Evolutionary conservation across 1,139 yeast species (phyloP), one percentile per base, ranked within the genome.

Genomic region (Magnusiomyces fungicola): DNA sequence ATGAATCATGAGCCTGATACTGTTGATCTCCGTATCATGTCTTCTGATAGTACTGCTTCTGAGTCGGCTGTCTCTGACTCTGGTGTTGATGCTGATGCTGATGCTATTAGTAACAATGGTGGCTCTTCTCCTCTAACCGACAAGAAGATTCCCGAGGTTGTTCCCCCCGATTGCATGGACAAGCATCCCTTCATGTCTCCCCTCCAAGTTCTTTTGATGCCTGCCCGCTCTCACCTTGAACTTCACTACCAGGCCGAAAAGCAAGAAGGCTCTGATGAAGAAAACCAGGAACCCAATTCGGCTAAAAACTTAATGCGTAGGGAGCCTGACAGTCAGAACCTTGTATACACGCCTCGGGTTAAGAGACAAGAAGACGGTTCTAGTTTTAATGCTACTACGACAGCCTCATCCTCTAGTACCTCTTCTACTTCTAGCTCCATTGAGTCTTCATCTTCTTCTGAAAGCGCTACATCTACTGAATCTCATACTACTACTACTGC

Each of bases 311-410:
- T n/a, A n/a, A n/a, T n/a, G n/a, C n/a, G n/a, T n/a, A n/a, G n/a
- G n/a, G n/a, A n/a, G n/a, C n/a, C 29, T 23, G 42, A 14, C 10
- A 5, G n/a, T n/a, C 43, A 23, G 16, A 24, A 39, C n/a, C 6
- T 24, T 21, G 14, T 34, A 7, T 5, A 18, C 14, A 5, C n/a
- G 4, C 38, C 38, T 18, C 38, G 10, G 3, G 43, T 25, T 10
- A 39, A 39, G 19, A 24, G 43, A 39, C 43, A 39, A 23, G 32
- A 24, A 39, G 43, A 27, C 10, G 32, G 32, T 9, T 24, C 29
- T 24, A 22, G 32, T 21, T 24, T 18, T 19, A 34, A 34, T 14
- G 5, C 38, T 34, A 18, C 38, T 18, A 16, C 37, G 7, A 7
- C 30, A 7, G 30, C 10, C 30, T 7, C 30, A 12, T 7, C 30